Percentiles rank a stretch among this genome's conserved stretches.
Evolutionary conservation across 2,329 filamentous ascomycete species (phyloP).

Genomic region (Cladobotryum protrusum): DNA sequence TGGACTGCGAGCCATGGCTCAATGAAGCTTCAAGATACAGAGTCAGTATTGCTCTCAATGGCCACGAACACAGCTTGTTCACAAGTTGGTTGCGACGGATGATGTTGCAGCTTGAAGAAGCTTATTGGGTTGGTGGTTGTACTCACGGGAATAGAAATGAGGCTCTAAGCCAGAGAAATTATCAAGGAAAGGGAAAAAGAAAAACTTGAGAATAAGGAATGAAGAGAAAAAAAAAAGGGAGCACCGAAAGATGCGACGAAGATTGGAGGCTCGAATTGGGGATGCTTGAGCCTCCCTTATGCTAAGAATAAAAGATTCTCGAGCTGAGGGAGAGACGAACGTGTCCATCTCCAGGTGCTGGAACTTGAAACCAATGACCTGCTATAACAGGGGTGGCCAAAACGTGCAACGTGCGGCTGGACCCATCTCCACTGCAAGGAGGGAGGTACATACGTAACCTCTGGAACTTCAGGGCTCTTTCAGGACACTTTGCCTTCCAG

Average conservation of each 20-base stretch:
- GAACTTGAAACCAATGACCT: slow-evolving; percentile 7
- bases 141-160: background rate
- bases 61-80: too few species aligned
- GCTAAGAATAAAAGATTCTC: background rate
- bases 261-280: slow-evolving; percentile 8
- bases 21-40: slow-evolving; percentile 3
- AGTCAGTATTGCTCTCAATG: slow-evolving; percentile 13
- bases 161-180: background rate
- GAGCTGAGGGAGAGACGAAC: slow-evolving; percentile 9
- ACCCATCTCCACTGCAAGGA: too few species aligned
- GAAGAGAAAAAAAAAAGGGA: slow-evolving; percentile 9
- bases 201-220: slow-evolving; percentile 12
- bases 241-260: slow-evolving; percentile 3
- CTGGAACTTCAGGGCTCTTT: too few species aligned
- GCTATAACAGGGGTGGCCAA: slow-evolving; percentile 3
- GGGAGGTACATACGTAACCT: too few species aligned
- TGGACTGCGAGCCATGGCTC: slow-evolving; percentile 41
- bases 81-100: background rate
- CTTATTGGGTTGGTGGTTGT: slow-evolving; percentile 11
- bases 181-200: slow-evolving; percentile 5
- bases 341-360: slow-evolving; percentile 7
- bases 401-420: too few species aligned
- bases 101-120: slow-evolving; percentile 5
- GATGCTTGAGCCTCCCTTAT: slow-evolving; percentile 10
- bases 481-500: too few species aligned